Percentiles rank a stretch among this genome's conserved stretches.
These are phyloP conservation scores for Lachancea meyersii DNA, from an alignment of 805 yeast genomes.

Conservation along the genomic window DNA sequence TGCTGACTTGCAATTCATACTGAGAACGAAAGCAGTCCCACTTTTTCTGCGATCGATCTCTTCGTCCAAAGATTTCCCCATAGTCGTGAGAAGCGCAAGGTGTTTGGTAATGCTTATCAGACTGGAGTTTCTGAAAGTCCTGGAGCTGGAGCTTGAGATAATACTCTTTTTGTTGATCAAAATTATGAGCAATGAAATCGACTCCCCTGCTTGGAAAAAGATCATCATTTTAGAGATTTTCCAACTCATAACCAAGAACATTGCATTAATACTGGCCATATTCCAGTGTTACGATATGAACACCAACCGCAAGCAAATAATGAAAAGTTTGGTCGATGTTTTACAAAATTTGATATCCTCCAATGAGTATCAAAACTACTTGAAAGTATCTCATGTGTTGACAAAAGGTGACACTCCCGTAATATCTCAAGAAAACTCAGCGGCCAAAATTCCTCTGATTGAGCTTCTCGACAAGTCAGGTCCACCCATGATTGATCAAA, in stretches of 20 bases:
- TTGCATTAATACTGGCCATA: conserved; percentile 43
- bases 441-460: conserved; percentile 49
- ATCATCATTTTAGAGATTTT: conserved; percentile 69
- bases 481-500: conserved; percentile 60
- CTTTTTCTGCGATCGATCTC: conserved; percentile 62
- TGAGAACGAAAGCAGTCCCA: conserved; percentile 70
- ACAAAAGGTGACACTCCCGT: conserved; percentile 27
- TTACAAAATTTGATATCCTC: conserved; percentile 35
- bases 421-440: conserved; percentile 40
- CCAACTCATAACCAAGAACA: conserved; percentile 52
- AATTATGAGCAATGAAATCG: conserved; percentile 51
- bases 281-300: conserved; percentile 57
- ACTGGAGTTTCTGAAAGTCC: conserved; percentile 48
- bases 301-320: conserved; percentile 52
- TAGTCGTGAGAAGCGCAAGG: conserved; percentile 69
- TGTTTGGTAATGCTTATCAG: conserved; percentile 56
- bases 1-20: conserved; percentile 56
- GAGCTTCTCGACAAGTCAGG: conserved; percentile 78
- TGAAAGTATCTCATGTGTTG: conserved; percentile 34
- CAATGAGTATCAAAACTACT: conserved; percentile 24
- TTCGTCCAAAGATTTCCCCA: conserved; percentile 48
- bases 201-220: conserved; percentile 64
- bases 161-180: conserved; percentile 71
- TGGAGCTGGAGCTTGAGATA: conserved; percentile 77
- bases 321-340: conserved; percentile 48